phyloP scores from a whole-genome alignment of 2,329 filamentous ascomycete genomes.

The Cytospora chrysosperma region DNA sequence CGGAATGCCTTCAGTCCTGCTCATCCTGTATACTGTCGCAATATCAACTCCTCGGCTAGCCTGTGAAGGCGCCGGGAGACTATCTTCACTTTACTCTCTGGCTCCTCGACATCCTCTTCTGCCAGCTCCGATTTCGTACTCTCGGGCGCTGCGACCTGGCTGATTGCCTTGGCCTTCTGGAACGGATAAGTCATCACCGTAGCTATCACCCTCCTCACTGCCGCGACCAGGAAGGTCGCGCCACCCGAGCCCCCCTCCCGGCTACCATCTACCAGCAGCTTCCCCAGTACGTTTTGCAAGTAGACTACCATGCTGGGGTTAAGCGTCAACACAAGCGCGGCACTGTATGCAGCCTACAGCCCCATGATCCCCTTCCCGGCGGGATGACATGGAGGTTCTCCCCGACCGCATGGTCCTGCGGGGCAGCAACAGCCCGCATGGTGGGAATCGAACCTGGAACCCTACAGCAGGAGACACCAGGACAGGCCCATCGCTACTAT shows the following conservation, averaged over 20 bases:
- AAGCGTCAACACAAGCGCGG: conserved; percentile 73
- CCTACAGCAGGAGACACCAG: too few relatives aligned
- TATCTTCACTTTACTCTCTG: conserved; percentile 33
- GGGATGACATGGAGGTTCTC: conserved; percentile 65
- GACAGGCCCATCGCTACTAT: too few relatives aligned
- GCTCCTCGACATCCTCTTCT: conserved; percentile 15
- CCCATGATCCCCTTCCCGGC: conserved; percentile 66
- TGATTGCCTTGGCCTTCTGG: conserved; percentile 76
- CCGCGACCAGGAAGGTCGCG: conserved; percentile 57
- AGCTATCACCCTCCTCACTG: conserved; percentile 74
- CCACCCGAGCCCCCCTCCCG: conserved; percentile 34
- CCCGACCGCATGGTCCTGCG: conserved; percentile 38
- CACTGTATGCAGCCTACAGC: conserved; percentile 88
- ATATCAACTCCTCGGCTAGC: conserved; percentile 51
- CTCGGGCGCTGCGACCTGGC: conserved; percentile 58
- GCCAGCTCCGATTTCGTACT: conserved; percentile 27
- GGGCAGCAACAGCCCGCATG: too few relatives aligned
- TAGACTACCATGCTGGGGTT: conserved; percentile 88
- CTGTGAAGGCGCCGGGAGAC: conserved; percentile 29
- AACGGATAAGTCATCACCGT: conserved; percentile 81
- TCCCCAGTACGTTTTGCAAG: conserved; percentile 70
- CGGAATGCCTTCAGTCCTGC: conserved; percentile 61
- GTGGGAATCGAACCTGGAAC: too few relatives aligned
- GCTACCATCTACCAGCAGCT: conserved; percentile 52
- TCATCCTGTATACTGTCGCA: conserved; percentile 61